These are phyloP conservation scores for Aspergillus incahuasiensis DNA, from an alignment of 495 filamentous ascomycete genomes.

Conservation along the genomic window DNA sequence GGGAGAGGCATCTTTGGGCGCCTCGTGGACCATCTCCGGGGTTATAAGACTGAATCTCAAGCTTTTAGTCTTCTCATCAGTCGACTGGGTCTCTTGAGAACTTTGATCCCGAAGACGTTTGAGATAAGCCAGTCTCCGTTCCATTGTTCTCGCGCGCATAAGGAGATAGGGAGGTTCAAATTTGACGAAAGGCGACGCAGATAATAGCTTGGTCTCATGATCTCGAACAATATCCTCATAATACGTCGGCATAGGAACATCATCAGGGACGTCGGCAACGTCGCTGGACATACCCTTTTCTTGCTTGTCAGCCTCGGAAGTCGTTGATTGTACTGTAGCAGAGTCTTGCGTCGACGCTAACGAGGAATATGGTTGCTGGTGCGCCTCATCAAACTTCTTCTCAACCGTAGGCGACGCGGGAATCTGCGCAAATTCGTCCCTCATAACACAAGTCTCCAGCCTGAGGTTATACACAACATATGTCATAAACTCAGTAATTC, in stretches of 20 bases:
- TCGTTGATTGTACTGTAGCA: conserved; percentile 1
- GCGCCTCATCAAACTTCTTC: conserved; percentile 7
- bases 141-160: conserved; percentile 86
- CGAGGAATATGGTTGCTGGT: background rate
- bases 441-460: conserved; percentile 91
- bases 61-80: conserved; percentile 55
- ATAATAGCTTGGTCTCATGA: conserved; percentile 87
- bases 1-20: conserved; percentile 67
- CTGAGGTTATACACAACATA: conserved; percentile 98
- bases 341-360: background rate
- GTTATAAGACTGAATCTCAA: conserved; percentile 84
- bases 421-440: conserved; percentile 88
- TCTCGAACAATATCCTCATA: conserved; percentile 93
- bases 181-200: conserved; percentile 91
- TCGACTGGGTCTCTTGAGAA: conserved; percentile 43
- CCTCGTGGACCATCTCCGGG: conserved; percentile 87
- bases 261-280: conserved; percentile 64
- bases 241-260: conserved; percentile 84
- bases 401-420: conserved; percentile 54
- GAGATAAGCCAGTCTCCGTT: conserved; percentile 73
- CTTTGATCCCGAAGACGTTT: conserved; percentile 79
- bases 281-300: conserved; percentile 32
- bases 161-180: conserved; percentile 91
- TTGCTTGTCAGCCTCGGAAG: conserved; percentile 12
- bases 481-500: conserved; percentile 96